phyloP scores from a whole-genome alignment of 179 eudicot species.

The Spergularia azorica region DNA sequence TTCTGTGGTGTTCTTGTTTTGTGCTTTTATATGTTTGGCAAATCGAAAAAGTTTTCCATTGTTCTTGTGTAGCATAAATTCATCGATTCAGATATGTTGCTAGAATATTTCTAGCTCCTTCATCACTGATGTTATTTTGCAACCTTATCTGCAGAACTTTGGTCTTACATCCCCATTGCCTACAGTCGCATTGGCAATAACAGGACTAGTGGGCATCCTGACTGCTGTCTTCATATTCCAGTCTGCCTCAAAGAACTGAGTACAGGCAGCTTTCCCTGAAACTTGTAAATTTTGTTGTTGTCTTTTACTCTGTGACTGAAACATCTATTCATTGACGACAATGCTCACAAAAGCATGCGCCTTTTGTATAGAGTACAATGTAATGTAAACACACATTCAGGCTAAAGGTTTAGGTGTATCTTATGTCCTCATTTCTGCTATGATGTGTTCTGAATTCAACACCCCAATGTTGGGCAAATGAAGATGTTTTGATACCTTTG shows the following conservation, averaged over 20 bases:
- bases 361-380: constrained; percentile 25
- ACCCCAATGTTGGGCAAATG: neutral
- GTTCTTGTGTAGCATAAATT: too few species aligned
- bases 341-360: constrained; percentile 17
- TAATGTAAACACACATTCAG: constrained; percentile 23
- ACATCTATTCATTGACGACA: constrained; percentile 21
- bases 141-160: constrained; percentile 70
- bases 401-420: constrained; percentile 2
- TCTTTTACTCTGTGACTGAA: neutral
- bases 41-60: neutral
- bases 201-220: constrained; percentile 78
- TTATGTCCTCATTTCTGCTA: too few species aligned
- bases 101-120: too few species aligned
- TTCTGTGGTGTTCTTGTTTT: neutral
- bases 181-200: constrained; percentile 84
- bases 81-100: too few species aligned
- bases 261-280: constrained; percentile 26
- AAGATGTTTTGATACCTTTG: neutral
- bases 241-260: constrained; percentile 70
- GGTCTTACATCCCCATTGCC: constrained; percentile 87
- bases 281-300: constrained; percentile 28
- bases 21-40: neutral
- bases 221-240: constrained; percentile 94
- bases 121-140: constrained; percentile 19
- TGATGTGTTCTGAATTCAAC: neutral